Conservation (phyloP, 768 basidiomycete species). For the Leccinum sublutescens region DNA sequence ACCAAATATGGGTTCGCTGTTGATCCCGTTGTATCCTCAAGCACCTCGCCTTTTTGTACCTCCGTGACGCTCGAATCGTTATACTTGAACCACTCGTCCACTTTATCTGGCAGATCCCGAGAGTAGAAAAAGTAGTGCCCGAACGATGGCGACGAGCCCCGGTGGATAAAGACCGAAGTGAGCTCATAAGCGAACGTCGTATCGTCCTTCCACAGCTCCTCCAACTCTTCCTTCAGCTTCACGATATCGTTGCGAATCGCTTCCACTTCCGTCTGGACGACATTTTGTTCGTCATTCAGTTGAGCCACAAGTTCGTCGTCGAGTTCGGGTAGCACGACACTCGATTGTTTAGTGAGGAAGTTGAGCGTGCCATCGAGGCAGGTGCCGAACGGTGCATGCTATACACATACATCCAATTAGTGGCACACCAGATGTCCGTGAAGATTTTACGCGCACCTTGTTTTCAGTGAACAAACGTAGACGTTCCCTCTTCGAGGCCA, state of each 20-base stretch:
- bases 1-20: constrained; percentile 91
- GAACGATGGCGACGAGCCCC: constrained; percentile 81
- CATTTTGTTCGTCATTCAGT: constrained; percentile 52
- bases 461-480: constrained; percentile 65
- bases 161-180: constrained; percentile 93
- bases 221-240: constrained; percentile 65
- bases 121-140: constrained; percentile 98
- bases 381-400: constrained; percentile 63
- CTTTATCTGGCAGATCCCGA: constrained; percentile 73
- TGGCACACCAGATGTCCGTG: not conserved
- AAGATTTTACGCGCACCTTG: constrained; percentile 50
- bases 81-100: constrained; percentile 93
- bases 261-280: constrained; percentile 57
- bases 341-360: constrained; percentile 55
- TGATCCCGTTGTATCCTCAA: constrained; percentile 86
- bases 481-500: constrained; percentile 64
- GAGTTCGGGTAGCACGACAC: constrained; percentile 45
- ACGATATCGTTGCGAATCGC: constrained; percentile 47
- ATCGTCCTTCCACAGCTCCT: constrained; percentile 71
- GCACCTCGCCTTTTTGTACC: constrained; percentile 77
- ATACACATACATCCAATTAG: constrained; percentile 25
- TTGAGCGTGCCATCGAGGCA: constrained; percentile 54
- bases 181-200: constrained; percentile 77
- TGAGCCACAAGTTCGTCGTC: constrained; percentile 55
- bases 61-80: constrained; percentile 86